Percentiles rank a stretch among this genome's conserved stretches.
Evolutionary conservation across 1,284 basidiomycete genomes (phyloP).

Genomic region (Rhodotorula sp.): DNA sequence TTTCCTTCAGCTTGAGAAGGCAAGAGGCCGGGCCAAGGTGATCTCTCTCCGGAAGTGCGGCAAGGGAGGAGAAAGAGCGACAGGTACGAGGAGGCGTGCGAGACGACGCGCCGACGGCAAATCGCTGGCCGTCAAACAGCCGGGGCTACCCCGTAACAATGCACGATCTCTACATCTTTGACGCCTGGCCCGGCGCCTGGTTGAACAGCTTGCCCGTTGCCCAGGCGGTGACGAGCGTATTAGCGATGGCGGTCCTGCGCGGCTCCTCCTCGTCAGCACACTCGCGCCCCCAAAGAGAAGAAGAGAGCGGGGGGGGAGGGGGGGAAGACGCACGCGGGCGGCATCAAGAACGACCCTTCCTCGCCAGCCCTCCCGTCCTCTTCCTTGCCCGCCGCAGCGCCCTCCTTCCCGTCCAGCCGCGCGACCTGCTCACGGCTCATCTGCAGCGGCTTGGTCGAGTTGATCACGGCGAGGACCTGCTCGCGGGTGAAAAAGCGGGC

Average conservation of each 20-base stretch:
- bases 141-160: too few relatives aligned
- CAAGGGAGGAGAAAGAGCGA: too few relatives aligned
- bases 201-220: constrained; percentile 48
- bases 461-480: constrained; percentile 67
- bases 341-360: constrained; percentile 65
- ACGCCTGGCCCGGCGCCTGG: not conserved
- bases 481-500: constrained; percentile 82
- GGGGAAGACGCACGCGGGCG: constrained; percentile 52
- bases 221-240: constrained; percentile 69
- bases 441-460: constrained; percentile 60
- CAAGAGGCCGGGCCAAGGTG: too few relatives aligned
- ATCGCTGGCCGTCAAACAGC: too few relatives aligned
- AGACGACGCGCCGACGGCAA: too few relatives aligned
- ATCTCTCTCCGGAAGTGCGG: too few relatives aligned
- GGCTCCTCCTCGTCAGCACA: not conserved
- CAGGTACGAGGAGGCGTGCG: too few relatives aligned
- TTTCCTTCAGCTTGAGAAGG: too few relatives aligned
- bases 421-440: constrained; percentile 64
- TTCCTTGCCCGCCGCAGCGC: constrained; percentile 28
- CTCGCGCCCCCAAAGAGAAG: not conserved
- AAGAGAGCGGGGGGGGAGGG: not conserved
- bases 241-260: constrained; percentile 65
- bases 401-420: constrained; percentile 58
- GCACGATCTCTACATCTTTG: constrained; percentile 7
- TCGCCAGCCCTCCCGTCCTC: constrained; percentile 44